These are phyloP conservation scores for Obelidium mucronatum DNA, from an alignment of 192 early-diverging fungal species.

Conservation along the genomic window DNA sequence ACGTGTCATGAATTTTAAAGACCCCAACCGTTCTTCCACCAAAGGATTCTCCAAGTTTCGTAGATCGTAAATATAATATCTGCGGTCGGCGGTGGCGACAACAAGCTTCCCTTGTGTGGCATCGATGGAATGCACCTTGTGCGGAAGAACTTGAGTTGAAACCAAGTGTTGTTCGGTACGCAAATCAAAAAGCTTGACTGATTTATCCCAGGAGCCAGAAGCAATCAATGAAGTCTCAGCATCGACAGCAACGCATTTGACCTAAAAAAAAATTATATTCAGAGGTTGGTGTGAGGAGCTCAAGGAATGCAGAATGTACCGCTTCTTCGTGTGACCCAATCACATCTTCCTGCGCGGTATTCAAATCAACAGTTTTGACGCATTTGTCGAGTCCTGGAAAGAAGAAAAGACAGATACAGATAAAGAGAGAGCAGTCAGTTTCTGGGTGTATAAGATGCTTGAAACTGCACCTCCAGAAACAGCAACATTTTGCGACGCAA, in stretches of 20 bases:
- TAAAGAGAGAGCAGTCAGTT: too few species aligned
- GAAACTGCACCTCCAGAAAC: slow-evolving; percentile 69
- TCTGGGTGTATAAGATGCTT: not conserved
- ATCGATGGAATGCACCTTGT: slow-evolving; percentile 90
- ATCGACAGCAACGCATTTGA: slow-evolving; percentile 35
- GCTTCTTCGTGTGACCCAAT: slow-evolving; percentile 85
- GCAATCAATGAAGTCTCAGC: slow-evolving; percentile 52
- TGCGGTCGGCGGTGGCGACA: slow-evolving; percentile 83
- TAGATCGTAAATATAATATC: slow-evolving; percentile 84
- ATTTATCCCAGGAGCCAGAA: slow-evolving; percentile 93
- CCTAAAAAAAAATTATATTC: slow-evolving; percentile 50
- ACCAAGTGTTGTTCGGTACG: slow-evolving; percentile 51
- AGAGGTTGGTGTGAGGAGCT: not conserved
- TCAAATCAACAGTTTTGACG: slow-evolving; percentile 55
- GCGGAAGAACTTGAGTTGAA: slow-evolving; percentile 62
- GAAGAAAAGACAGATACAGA: not conserved
- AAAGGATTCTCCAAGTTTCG: slow-evolving; percentile 79
- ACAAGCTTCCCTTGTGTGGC: slow-evolving; percentile 70
- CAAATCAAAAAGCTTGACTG: slow-evolving; percentile 80
- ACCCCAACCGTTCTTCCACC: slow-evolving; percentile 72
- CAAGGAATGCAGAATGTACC: slow-evolving; percentile 47
- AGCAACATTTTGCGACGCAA: slow-evolving; percentile 61
- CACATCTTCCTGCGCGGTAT: slow-evolving; percentile 57
- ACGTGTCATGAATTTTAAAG: slow-evolving; percentile 90
- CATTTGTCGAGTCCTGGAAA: slow-evolving; percentile 23